Conservation (phyloP, 2,329 filamentous ascomycete genomes). For the Fusarium tupiense region DNA sequence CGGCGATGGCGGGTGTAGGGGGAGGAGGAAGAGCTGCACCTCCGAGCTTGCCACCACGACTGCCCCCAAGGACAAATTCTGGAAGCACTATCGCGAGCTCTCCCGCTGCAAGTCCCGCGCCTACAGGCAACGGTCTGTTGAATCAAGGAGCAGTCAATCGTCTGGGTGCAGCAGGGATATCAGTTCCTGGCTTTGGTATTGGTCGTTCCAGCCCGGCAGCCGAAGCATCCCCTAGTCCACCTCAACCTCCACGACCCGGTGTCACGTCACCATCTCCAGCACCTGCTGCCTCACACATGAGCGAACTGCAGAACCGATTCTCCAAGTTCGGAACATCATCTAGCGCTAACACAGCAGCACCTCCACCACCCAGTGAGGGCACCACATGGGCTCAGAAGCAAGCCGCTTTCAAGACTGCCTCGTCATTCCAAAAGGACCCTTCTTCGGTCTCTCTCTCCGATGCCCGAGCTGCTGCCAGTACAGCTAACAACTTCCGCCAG, state of each 20-base stretch:
- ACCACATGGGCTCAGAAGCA: slow-evolving; percentile 74
- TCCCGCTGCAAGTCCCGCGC: slow-evolving; percentile 34
- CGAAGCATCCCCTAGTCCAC: slow-evolving; percentile 41
- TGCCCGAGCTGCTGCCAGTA: slow-evolving; percentile 65
- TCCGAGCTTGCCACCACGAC: slow-evolving; percentile 77
- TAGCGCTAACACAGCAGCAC: slow-evolving; percentile 19
- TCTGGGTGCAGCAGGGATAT: slow-evolving; percentile 78
- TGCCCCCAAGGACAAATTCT: slow-evolving; percentile 61
- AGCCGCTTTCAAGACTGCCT: slow-evolving; percentile 69
- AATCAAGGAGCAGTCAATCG: slow-evolving; percentile 70
- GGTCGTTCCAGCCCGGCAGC: slow-evolving; percentile 53
- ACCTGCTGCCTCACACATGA: slow-evolving; percentile 58
- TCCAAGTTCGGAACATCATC: slow-evolving; percentile 57
- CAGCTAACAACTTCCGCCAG: slow-evolving; percentile 75
- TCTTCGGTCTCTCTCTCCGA: slow-evolving; percentile 69
- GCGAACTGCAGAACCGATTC: slow-evolving; percentile 76
- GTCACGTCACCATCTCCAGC: slow-evolving; percentile 33
- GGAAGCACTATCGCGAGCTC: slow-evolving; percentile 43
- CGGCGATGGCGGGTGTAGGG: slow-evolving; percentile 40
- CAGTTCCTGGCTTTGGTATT: slow-evolving; percentile 82
- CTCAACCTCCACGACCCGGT: slow-evolving; percentile 40
- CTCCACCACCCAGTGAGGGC: slow-evolving; percentile 55
- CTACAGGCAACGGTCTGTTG: slow-evolving; percentile 46
- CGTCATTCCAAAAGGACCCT: slow-evolving; percentile 68
- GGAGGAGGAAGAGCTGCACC: slow-evolving; percentile 41